Base-by-base conservation (phyloP, 1,284 basidiomycete species). In the Naganishia sp. region DNA sequence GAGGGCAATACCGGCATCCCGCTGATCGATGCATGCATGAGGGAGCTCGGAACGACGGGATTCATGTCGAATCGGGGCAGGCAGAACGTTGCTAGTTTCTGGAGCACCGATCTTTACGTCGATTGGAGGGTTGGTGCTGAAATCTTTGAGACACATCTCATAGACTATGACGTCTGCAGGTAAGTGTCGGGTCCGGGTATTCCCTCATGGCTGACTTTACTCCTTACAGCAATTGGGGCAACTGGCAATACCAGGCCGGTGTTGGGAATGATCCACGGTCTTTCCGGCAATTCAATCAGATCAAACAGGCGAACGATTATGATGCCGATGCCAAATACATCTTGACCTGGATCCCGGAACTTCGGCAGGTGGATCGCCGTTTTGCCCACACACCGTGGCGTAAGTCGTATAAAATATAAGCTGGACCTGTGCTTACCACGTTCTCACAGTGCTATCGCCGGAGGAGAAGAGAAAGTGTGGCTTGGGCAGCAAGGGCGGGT, bases 81-180 rank as follows among this genome's bases (percentile, higher is more conserved):
- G 28, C 84, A 85, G 72, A 85, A 85, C 71, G 82, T 84, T 0
- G 84, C 84, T 3, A 83, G 81, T 63, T 85, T 83, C 77, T 70
- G 85, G 46, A 79, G 82, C 3, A 83, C 84, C 67, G 83, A 84
- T 65, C 71, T 83, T 49, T 79, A 81, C 57, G 76, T 81, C 23
- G 84, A 85, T 71, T 85, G 84, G 84, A 73, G 84, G 10, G 79
- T 85, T 35, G 84, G 84, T 2, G 84, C 84, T 50, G 83, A 84
- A 69, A 83, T 81, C 71, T 84, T 83, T 71, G 82, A 83, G 70
- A 79, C 74, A 69, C 78, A 82, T 67, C 71, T 83, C 55, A 69
- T 82, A 2, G 82, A 83, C 70, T 79, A 82, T 65, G 82, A 83
- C 78, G 4, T 76, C 72, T 63, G 72, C 74, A 56, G 74, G 74